These are phyloP conservation scores for Metschnikowia proteae DNA, from an alignment of 805 yeast species.

Conservation along the genomic window DNA sequence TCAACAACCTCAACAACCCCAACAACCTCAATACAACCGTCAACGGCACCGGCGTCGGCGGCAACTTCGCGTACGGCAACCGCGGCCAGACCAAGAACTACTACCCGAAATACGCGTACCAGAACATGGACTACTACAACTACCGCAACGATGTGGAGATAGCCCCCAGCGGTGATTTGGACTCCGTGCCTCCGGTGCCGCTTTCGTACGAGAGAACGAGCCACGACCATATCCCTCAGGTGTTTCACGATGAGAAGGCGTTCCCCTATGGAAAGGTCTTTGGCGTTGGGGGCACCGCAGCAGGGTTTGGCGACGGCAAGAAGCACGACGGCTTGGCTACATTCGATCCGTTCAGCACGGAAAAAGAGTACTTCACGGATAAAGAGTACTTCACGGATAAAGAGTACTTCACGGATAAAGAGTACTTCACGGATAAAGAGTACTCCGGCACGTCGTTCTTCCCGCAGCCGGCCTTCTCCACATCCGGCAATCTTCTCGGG, in stretches of 20 bases:
- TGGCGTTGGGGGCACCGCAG: background rate
- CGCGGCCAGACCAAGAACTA: background rate
- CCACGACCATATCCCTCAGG: conserved; percentile 15
- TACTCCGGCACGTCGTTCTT: conserved; percentile 7
- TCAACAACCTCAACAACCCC: background rate
- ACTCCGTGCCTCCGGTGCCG: background rate
- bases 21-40: background rate
- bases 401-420: background rate
- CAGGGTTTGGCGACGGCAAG: conserved; percentile 4
- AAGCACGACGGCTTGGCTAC: conserved; percentile 11
- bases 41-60: background rate
- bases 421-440: conserved; percentile 13
- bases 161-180: background rate
- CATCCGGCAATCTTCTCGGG: conserved; percentile 17
- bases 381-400: conserved; percentile 12
- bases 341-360: conserved; percentile 28
- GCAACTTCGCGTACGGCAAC: background rate
- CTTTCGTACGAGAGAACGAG: background rate
- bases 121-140: background rate
- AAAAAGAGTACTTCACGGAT: conserved; percentile 1
- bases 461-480: conserved; percentile 16
- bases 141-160: background rate
- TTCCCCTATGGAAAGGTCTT: background rate
- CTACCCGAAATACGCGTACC: conserved; percentile 1
- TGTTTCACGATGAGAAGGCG: conserved; percentile 12